Evolutionary conservation across 495 filamentous ascomycete species (phyloP).

Genomic region (Lophium mytilinum): DNA sequence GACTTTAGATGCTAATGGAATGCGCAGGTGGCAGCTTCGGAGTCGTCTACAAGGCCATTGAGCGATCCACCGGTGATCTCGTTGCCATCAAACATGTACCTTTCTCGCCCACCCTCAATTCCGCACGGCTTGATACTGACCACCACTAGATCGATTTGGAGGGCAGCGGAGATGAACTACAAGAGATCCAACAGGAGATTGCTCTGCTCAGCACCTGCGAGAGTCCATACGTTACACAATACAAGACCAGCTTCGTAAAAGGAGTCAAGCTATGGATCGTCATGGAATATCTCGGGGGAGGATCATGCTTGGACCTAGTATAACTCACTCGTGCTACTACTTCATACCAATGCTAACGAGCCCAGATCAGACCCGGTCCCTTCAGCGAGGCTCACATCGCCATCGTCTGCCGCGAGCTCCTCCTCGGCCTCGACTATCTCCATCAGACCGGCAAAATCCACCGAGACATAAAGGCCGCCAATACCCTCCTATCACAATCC

Average conservation of each 20-base stretch:
- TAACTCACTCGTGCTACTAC: background rate
- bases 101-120: background rate
- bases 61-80: slow-evolving; percentile 73
- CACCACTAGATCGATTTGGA: slow-evolving; percentile 81
- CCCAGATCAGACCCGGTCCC: slow-evolving; percentile 82
- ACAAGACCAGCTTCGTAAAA: slow-evolving; percentile 89
- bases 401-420: slow-evolving; percentile 85
- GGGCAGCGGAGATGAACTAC: slow-evolving; percentile 93
- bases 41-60: slow-evolving; percentile 91
- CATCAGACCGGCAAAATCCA: slow-evolving; percentile 95
- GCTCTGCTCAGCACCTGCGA: slow-evolving; percentile 89
- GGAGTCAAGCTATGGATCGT: slow-evolving; percentile 98
- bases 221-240: slow-evolving; percentile 88
- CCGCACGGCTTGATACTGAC: slow-evolving; percentile 2
- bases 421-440: slow-evolving; percentile 86
- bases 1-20: background rate
- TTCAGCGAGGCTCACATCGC: slow-evolving; percentile 90
- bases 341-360: slow-evolving; percentile 7
- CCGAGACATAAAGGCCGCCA: slow-evolving; percentile 92
- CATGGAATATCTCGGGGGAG: slow-evolving; percentile 94
- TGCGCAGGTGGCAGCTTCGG: slow-evolving; percentile 83
- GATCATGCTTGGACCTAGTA: slow-evolving; percentile 89
- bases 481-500: slow-evolving; percentile 75
- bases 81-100: slow-evolving; percentile 85
- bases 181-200: slow-evolving; percentile 97